These are phyloP conservation scores for Amyloporia xantha DNA, from an alignment of 768 basidiomycete genomes.

Conservation along the genomic window DNA sequence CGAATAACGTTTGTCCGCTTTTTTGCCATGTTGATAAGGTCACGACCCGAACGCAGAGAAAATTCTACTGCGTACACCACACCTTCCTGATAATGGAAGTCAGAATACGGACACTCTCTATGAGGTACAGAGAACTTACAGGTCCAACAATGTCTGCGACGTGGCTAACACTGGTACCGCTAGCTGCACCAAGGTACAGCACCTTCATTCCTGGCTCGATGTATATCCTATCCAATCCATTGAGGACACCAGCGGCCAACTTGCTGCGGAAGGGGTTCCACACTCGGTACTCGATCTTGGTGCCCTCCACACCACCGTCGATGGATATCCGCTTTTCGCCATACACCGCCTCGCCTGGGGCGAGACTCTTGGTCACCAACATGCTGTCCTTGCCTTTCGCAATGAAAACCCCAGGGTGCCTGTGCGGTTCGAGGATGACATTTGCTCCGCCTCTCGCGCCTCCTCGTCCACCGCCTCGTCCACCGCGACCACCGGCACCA, in stretches of 20 bases:
- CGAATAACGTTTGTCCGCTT: slow-evolving; percentile 99
- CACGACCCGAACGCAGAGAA: slow-evolving; percentile 92
- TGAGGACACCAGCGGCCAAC: slow-evolving; percentile 92
- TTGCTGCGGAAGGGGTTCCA: slow-evolving; percentile 99
- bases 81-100: slow-evolving; percentile 58
- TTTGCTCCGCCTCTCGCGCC: slow-evolving; percentile 79
- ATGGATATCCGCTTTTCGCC: slow-evolving; percentile 96
- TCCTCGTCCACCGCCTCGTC: slow-evolving; percentile 50
- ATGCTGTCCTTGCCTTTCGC: slow-evolving; percentile 97
- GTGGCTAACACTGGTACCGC: slow-evolving; percentile 96
- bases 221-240: slow-evolving; percentile 90
- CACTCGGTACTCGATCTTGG: slow-evolving; percentile 94
- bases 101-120: slow-evolving; percentile 8
- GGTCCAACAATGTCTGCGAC: slow-evolving; percentile 99
- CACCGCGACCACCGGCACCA: slow-evolving; percentile 25
- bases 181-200: slow-evolving; percentile 94
- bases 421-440: slow-evolving; percentile 91
- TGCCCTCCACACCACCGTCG: slow-evolving; percentile 65
- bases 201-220: slow-evolving; percentile 94
- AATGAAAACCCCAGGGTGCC: slow-evolving; percentile 92
- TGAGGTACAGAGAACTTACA: slow-evolving; percentile 39
- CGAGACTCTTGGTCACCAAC: slow-evolving; percentile 96
- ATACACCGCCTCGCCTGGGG: slow-evolving; percentile 96
- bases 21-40: slow-evolving; percentile 98
- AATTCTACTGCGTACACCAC: slow-evolving; percentile 99